These are phyloP conservation scores for Geotrichum citri-aurantii DNA, from an alignment of 1,139 yeast genomes.

Conservation along the genomic window DNA sequence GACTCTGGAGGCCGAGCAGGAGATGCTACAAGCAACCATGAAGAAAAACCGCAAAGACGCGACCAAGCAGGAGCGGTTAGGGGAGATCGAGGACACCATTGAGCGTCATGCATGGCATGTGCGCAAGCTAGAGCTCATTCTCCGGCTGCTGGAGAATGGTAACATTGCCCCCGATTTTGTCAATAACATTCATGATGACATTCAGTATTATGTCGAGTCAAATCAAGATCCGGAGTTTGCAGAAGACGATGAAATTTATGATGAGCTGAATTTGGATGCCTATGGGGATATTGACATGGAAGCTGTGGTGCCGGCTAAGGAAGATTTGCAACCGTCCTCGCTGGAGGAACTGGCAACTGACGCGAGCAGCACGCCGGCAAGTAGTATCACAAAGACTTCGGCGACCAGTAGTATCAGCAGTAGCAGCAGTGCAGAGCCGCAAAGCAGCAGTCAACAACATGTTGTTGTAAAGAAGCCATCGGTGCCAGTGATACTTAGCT, in stretches of 20 bases:
- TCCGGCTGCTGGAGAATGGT: slow-evolving; percentile 77
- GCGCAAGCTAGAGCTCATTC: slow-evolving; percentile 66
- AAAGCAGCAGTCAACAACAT: too few relatives aligned
- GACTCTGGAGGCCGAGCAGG: slow-evolving; percentile 69
- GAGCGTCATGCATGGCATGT: slow-evolving; percentile 81
- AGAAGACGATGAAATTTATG: slow-evolving; percentile 92
- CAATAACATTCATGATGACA: slow-evolving; percentile 79
- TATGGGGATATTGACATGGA: slow-evolving; percentile 46
- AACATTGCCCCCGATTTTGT: slow-evolving; percentile 75
- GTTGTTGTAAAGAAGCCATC: too few relatives aligned
- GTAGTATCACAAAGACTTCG: too few relatives aligned
- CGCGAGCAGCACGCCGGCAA: too few relatives aligned
- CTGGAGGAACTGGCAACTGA: slow-evolving; percentile 34
- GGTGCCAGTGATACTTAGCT: too few relatives aligned
- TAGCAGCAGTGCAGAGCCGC: too few relatives aligned
- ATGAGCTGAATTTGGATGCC: slow-evolving; percentile 72
- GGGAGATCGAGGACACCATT: slow-evolving; percentile 55
- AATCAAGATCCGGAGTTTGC: slow-evolving; percentile 93
- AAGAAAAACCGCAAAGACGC: slow-evolving; percentile 56
- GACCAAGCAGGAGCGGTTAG: slow-evolving; percentile 51
- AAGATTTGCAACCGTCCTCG: slow-evolving; percentile 26
- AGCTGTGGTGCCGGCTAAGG: slow-evolving; percentile 31
- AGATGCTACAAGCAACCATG: slow-evolving; percentile 49
- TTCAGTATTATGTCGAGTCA: slow-evolving; percentile 88
- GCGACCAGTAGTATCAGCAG: too few relatives aligned